Evolutionary conservation across 1,284 basidiomycete genomes (phyloP).

Genomic region (Mycena sp.): DNA sequence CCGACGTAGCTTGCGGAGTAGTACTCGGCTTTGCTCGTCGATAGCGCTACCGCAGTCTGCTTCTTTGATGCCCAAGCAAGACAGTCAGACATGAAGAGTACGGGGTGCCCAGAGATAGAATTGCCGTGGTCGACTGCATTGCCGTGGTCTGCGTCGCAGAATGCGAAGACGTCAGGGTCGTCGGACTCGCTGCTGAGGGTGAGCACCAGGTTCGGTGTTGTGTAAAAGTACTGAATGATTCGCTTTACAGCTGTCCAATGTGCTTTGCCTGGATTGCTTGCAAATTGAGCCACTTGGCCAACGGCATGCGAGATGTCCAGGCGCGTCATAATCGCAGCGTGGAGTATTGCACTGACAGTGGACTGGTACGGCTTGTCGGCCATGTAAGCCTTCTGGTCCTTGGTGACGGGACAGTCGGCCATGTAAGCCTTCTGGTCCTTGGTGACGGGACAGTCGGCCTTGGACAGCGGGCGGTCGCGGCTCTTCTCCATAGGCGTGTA

Average conservation of each 20-base stretch:
- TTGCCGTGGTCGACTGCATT: not conserved
- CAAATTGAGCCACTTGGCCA: too few relatives aligned
- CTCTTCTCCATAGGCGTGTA: slow-evolving; percentile 22
- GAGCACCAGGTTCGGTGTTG: not conserved
- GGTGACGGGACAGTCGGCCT: not conserved
- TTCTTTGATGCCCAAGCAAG: slow-evolving; percentile 23
- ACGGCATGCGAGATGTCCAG: too few relatives aligned
- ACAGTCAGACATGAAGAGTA: not conserved
- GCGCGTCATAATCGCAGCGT: too few relatives aligned
- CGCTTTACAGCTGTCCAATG: slow-evolving; percentile 14
- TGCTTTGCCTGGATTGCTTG: too few relatives aligned
- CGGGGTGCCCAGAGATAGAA: slow-evolving; percentile 10
- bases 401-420: too few relatives aligned
- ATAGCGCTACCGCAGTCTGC: slow-evolving; percentile 30
- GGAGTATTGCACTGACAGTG: slow-evolving; percentile 35
- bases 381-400: too few relatives aligned
- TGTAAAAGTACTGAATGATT: slow-evolving; percentile 17
- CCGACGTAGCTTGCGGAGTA: not conserved
- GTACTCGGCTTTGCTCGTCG: slow-evolving; percentile 22
- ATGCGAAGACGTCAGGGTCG: not conserved
- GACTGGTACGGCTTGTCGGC: not conserved
- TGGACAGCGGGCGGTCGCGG: slow-evolving; percentile 20
- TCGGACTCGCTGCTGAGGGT: not conserved
- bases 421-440: not conserved
- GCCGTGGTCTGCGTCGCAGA: not conserved